These are phyloP conservation scores for Aegilops bicornis DNA, from an alignment of 176 grass and related monocot species.

Conservation along the genomic window DNA sequence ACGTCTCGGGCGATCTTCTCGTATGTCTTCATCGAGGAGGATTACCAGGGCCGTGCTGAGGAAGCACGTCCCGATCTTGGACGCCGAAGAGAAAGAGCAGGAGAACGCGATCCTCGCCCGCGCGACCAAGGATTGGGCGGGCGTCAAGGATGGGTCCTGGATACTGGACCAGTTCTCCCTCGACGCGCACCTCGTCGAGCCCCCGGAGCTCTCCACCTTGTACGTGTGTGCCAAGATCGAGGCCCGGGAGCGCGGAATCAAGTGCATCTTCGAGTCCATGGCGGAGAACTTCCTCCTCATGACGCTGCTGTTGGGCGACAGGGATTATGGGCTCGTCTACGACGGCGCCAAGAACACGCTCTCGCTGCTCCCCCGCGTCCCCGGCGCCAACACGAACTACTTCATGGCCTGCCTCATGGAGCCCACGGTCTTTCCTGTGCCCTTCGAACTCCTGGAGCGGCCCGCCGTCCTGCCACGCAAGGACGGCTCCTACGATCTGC, in stretches of 20 bases:
- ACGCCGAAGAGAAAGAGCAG: neutral
- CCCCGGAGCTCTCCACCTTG: constrained; percentile 16
- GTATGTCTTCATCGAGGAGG: neutral
- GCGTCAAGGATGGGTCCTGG: neutral
- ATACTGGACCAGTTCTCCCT: neutral
- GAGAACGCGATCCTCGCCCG: neutral
- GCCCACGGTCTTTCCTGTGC: no score
- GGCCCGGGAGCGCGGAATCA: no score
- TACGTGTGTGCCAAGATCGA: neutral
- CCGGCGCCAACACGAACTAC: no score
- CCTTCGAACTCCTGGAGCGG: no score
- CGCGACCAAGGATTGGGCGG: neutral
- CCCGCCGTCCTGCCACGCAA: no score
- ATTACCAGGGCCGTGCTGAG: neutral
- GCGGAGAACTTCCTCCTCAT: neutral
- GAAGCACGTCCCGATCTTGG: neutral
- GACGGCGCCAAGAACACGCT: no score
- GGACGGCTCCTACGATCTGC: no score
- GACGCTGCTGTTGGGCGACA: neutral
- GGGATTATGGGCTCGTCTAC: no score
- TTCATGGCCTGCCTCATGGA: no score
- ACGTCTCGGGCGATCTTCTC: neutral
- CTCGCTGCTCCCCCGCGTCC: no score
- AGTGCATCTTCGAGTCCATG: neutral
- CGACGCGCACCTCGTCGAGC: neutral